These are phyloP conservation scores for Kwoniella europaea DNA, from an alignment of 768 basidiomycete species.

Conservation along the genomic window DNA sequence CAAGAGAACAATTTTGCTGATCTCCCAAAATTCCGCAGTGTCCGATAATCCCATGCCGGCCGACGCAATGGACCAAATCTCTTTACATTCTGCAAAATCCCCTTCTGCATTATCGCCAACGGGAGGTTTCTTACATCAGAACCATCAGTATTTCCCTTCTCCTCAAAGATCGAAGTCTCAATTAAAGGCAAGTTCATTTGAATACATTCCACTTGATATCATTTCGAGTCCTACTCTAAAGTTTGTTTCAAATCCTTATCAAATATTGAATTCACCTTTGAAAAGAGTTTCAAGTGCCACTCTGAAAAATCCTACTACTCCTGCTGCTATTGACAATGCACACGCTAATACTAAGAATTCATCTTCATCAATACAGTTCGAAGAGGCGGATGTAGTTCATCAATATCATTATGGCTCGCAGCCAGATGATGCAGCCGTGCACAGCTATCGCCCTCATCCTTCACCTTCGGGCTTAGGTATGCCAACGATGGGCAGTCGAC, in stretches of 20 bases:
- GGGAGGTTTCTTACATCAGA: slow-evolving; percentile 4
- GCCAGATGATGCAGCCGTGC: slow-evolving; percentile 34
- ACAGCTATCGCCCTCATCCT: slow-evolving; percentile 34
- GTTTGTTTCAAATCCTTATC: not conserved
- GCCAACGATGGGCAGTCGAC: slow-evolving; percentile 5
- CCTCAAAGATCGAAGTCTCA: slow-evolving; percentile 36
- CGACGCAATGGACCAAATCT: slow-evolving; percentile 56
- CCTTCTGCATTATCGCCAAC: not conserved
- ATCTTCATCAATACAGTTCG: slow-evolving; percentile 41
- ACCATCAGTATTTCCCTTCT: slow-evolving; percentile 14
- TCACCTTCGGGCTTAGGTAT: not conserved
- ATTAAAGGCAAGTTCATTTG: slow-evolving; percentile 38
- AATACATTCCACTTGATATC: not conserved
- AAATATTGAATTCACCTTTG: not conserved
- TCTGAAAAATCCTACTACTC: not conserved
- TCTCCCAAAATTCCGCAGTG: slow-evolving; percentile 56
- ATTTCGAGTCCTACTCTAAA: not conserved
- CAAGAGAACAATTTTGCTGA: not conserved
- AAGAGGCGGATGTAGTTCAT: slow-evolving; percentile 57
- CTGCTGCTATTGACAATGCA: not conserved
- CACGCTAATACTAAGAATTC: not conserved
- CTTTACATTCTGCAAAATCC: slow-evolving; percentile 43
- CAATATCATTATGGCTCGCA: slow-evolving; percentile 49
- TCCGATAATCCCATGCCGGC: slow-evolving; percentile 83
- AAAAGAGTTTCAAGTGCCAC: not conserved